These are phyloP conservation scores for Mycocentrospora acerina DNA, from an alignment of 2,329 filamentous ascomycete genomes.

Conservation along the genomic window DNA sequence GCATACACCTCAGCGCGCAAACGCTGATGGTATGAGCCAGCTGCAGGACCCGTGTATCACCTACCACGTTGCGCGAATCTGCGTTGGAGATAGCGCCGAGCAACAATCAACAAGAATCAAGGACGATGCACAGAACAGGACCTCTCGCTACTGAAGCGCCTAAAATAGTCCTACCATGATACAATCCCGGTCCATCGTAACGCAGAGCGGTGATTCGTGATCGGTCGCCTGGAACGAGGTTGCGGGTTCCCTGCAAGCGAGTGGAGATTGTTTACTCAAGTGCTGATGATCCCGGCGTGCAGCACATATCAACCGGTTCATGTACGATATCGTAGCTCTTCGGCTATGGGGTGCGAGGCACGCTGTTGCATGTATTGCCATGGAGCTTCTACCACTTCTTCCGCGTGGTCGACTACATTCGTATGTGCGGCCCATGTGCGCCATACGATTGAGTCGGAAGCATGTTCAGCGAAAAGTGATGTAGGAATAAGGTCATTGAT, in stretches of 20 bases:
- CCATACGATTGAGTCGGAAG: background rate
- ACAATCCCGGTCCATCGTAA: conserved; percentile 21
- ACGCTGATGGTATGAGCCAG: conserved; percentile 11
- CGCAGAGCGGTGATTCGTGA: conserved; percentile 33
- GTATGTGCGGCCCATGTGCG: too few species aligned
- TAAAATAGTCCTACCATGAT: conserved; percentile 36
- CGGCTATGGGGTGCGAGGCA: background rate
- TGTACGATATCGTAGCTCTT: conserved; percentile 9
- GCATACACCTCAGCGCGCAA: conserved; percentile 1
- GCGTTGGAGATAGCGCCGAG: conserved; percentile 24
- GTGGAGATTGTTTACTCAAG: conserved; percentile 43
- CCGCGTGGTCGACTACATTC: too few species aligned
- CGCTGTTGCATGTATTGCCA: background rate
- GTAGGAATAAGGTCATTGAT: conserved; percentile 2
- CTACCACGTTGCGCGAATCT: conserved; percentile 20
- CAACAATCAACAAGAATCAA: conserved; percentile 30
- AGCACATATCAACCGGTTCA: conserved; percentile 28
- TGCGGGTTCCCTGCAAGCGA: conserved; percentile 33
- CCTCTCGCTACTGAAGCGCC: conserved; percentile 28
- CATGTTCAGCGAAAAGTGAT: background rate
- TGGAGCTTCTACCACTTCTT: too few species aligned
- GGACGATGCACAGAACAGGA: conserved; percentile 22
- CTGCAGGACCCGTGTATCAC: conserved; percentile 24
- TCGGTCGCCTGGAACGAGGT: conserved; percentile 19
- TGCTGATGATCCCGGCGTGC: conserved; percentile 33